A percentile compares a stretch with the other conserved stretches of the same genome.
These are phyloP conservation scores for Pichia sp. DNA, from an alignment of 1,139 yeast genomes.

Conservation along the genomic window DNA sequence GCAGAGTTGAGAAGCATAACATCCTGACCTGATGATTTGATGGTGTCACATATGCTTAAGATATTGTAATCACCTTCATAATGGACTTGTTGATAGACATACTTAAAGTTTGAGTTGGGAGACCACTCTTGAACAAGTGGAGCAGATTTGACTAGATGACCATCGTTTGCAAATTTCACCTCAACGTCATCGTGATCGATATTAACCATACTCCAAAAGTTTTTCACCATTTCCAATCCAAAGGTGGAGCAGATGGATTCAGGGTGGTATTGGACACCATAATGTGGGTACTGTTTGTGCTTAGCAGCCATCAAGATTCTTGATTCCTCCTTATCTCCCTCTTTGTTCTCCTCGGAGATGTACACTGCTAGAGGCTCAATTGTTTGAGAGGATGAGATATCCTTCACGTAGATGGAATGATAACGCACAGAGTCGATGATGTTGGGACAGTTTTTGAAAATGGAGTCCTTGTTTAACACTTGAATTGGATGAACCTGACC, in stretches of 20 bases:
- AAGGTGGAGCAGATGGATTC: constrained; percentile 80
- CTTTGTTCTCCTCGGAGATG: constrained; percentile 20
- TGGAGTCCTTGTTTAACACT: constrained; percentile 27
- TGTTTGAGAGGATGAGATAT: constrained; percentile 13
- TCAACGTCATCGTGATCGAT: background rate
- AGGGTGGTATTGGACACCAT: constrained; percentile 96
- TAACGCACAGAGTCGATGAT: constrained; percentile 71
- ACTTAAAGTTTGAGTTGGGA: constrained; percentile 2
- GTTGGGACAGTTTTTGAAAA: constrained; percentile 36
- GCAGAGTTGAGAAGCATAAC: constrained; percentile 68
- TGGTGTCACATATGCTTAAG: constrained; percentile 44
- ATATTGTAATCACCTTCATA: constrained; percentile 1
- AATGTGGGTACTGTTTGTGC: constrained; percentile 59
- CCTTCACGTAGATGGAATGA: constrained; percentile 68
- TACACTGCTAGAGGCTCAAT: constrained; percentile 56
- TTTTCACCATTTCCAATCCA: constrained; percentile 53
- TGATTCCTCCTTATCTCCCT: constrained; percentile 14
- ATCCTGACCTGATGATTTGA: constrained; percentile 26
- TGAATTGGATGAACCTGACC: constrained; percentile 68
- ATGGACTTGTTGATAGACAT: constrained; percentile 6
- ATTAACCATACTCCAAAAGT: constrained; percentile 56
- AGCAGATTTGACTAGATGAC: constrained; percentile 7
- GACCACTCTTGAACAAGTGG: constrained; percentile 16
- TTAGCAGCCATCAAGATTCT: constrained; percentile 73
- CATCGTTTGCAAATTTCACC: background rate